Evolutionary conservation across 2,329 filamentous ascomycete genomes (phyloP).

Genomic region (Colletotrichum phormii): DNA sequence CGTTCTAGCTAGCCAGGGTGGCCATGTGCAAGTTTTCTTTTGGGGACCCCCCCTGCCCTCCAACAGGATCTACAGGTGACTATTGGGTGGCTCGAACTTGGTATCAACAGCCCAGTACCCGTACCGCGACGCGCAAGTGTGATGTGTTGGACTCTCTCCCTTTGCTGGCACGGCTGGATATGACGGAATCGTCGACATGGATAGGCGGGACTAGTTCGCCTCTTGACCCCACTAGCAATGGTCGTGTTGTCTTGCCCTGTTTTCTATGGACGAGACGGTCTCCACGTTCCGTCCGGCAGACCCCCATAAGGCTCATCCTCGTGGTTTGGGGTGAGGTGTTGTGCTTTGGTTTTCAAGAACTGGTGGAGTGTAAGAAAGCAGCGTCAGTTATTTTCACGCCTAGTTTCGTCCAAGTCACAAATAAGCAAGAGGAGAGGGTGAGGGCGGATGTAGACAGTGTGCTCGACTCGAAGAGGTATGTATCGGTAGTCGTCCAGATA

Average conservation of each 20-base stretch:
- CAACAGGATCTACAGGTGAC: constrained; percentile 10
- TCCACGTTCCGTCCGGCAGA: not conserved
- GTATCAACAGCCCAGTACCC: not conserved
- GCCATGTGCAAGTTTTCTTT: constrained; percentile 19
- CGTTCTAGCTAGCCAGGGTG: not conserved
- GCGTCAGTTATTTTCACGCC: not conserved
- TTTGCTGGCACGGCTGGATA: not conserved
- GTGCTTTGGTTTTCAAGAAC: not conserved
- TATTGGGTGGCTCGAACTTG: not conserved
- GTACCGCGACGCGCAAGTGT: constrained; percentile 7
- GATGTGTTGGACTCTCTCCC: constrained; percentile 8
- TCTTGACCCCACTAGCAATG: not conserved
- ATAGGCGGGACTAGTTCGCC: constrained; percentile 7
- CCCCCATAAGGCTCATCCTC: not conserved
- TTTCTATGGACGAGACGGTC: not conserved
- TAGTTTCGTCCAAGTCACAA: not conserved
- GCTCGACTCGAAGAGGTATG: not conserved
- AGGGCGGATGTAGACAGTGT: not conserved
- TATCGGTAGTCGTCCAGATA: not conserved
- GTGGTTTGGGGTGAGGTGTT: not conserved
- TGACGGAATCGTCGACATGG: constrained; percentile 29
- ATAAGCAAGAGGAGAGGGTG: too few relatives aligned
- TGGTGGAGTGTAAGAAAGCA: constrained; percentile 1
- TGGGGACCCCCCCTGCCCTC: not conserved
- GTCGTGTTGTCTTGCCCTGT: constrained; percentile 3